phyloP scores from a whole-genome alignment of 192 early-diverging fungal species.

The Coemansia sp. region DNA sequence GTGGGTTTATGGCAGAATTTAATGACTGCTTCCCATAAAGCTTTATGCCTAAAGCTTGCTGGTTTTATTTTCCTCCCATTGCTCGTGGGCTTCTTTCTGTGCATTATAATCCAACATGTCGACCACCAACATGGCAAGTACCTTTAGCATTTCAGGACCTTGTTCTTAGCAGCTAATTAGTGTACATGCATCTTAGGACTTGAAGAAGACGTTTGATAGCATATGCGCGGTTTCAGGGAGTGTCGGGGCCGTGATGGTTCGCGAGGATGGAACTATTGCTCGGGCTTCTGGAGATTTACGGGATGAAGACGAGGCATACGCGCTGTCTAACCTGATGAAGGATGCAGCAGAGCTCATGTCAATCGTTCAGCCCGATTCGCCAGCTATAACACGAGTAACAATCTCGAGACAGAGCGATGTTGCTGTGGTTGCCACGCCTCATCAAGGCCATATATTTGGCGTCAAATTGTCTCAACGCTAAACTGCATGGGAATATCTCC shows the following conservation, averaged over 20 bases:
- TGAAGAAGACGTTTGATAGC: conserved; percentile 50
- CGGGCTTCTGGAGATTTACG: conserved; percentile 33
- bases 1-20: too few relatives aligned
- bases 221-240: conserved; percentile 45
- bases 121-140: conserved; percentile 6
- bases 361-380: conserved; percentile 25
- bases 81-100: background rate
- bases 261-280: conserved; percentile 42
- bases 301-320: conserved; percentile 26
- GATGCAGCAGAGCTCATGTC: conserved; percentile 39
- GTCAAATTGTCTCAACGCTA: conserved; percentile 40
- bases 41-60: background rate
- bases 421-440: conserved; percentile 34
- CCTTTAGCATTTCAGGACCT: too few relatives aligned
- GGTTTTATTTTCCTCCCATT: background rate
- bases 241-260: conserved; percentile 45
- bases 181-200: conserved; percentile 13
- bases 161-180: too few relatives aligned
- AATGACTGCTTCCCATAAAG: background rate
- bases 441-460: conserved; percentile 33
- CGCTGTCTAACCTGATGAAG: conserved; percentile 36
- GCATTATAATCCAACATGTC: background rate
- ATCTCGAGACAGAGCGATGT: conserved; percentile 31
- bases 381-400: conserved; percentile 34
- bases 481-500: background rate